phyloP scores from a whole-genome alignment of 441 rosid species.

The Mallotus repandus region DNA sequence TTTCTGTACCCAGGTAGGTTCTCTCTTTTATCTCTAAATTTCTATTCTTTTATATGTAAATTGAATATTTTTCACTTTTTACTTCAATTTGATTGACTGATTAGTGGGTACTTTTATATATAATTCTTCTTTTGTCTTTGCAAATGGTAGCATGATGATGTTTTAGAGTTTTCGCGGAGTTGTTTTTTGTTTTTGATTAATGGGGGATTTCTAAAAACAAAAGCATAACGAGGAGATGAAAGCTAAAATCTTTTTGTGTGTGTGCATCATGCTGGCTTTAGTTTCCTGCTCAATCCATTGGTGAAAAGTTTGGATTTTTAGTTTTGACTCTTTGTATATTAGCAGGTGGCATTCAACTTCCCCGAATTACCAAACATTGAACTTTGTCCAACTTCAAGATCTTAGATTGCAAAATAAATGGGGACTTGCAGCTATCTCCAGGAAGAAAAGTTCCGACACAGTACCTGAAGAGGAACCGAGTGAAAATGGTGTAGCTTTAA shows the following conservation, averaged over 20 bases:
- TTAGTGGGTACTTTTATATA: no score
- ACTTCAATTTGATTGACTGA: no score
- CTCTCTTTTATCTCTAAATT: background rate
- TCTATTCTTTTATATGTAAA: background rate
- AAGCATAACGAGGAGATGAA: no score
- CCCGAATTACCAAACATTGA: slow-evolving; percentile 34
- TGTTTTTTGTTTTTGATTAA: no score
- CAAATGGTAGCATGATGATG: background rate
- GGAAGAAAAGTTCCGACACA: slow-evolving; percentile 48
- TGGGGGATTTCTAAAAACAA: no score
- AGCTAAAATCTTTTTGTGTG: no score
- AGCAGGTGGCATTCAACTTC: slow-evolving; percentile 56
- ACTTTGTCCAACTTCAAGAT: slow-evolving; percentile 43
- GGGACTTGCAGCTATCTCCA: slow-evolving; percentile 44
- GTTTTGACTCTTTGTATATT: slow-evolving; percentile 10
- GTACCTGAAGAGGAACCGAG: slow-evolving; percentile 37
- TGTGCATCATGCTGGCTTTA: background rate
- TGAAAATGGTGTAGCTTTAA: slow-evolving; percentile 47
- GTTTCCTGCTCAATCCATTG: background rate
- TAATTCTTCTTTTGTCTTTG: background rate
- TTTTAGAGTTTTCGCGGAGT: no score
- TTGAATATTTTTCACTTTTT: background rate
- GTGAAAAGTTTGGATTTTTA: background rate
- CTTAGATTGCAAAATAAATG: slow-evolving; percentile 48
- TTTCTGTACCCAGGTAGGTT: slow-evolving; percentile 84